Evolutionary conservation across 1,284 basidiomycete genomes (phyloP).

Genomic region (Crocinoboletus sp.): DNA sequence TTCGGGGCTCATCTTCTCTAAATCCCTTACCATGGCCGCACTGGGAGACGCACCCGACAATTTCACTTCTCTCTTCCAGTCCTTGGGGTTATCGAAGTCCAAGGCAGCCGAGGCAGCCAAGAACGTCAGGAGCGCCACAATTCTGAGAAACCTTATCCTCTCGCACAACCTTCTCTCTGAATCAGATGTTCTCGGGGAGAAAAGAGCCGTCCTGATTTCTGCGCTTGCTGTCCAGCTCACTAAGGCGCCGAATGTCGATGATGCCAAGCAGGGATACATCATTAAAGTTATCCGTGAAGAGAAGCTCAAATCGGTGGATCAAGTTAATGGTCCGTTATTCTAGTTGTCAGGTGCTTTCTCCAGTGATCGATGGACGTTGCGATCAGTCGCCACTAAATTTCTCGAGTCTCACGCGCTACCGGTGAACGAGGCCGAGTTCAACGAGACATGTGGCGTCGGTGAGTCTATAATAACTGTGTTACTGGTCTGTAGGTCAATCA

Average conservation of each 20-base stretch:
- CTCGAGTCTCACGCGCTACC: conserved; percentile 58
- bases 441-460: conserved; percentile 88
- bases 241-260: conserved; percentile 46
- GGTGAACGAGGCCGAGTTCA: conserved; percentile 71
- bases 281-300: conserved; percentile 68
- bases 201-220: conserved; percentile 72
- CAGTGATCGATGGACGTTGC: conserved; percentile 1
- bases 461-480: conserved; percentile 30
- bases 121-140: conserved; percentile 67
- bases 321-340: conserved; percentile 69
- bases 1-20: no score
- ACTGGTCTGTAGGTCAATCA: not conserved
- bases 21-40: conserved; percentile 10
- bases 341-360: not conserved
- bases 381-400: conserved; percentile 76
- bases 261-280: conserved; percentile 62
- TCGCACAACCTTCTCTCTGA: conserved; percentile 45
- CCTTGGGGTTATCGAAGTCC: conserved; percentile 73
- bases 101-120: conserved; percentile 85
- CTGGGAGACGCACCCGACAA: conserved; percentile 10
- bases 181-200: conserved; percentile 59
- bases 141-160: conserved; percentile 71
- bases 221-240: conserved; percentile 62
- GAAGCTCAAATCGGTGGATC: conserved; percentile 79
- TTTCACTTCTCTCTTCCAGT: conserved; percentile 63